phyloP scores from a whole-genome alignment of 176 grass and related monocot species.

The Eragrostis nindensis region DNA sequence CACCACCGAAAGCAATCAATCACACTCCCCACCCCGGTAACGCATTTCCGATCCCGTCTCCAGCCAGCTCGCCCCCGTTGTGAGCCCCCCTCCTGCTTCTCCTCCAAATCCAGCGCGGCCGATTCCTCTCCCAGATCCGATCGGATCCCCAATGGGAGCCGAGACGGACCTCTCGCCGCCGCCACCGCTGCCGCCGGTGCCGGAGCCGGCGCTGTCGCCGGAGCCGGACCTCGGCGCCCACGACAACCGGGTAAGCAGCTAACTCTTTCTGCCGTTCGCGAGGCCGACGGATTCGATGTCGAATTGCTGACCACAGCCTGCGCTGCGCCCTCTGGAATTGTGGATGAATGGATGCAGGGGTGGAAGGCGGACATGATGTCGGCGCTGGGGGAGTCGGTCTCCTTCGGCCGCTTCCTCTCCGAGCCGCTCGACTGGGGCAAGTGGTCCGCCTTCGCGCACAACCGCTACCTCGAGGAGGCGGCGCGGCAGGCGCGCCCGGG shows the following conservation, averaged over 20 bases:
- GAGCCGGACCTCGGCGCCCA: slow-evolving; percentile 12
- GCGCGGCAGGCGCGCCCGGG: slow-evolving; percentile 60
- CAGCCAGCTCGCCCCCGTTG: not conserved
- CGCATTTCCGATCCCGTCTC: not conserved
- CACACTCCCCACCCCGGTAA: not conserved
- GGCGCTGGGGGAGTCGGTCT: slow-evolving; percentile 72
- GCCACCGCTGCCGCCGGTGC: slow-evolving; percentile 23
- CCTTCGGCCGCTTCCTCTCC: slow-evolving; percentile 74
- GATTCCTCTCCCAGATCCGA: not conserved
- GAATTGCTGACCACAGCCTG: no score
- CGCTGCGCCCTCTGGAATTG: no score
- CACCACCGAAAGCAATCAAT: not conserved
- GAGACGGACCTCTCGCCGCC: slow-evolving; percentile 13
- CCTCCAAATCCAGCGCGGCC: slow-evolving; percentile 5
- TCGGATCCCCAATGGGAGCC: slow-evolving; percentile 20
- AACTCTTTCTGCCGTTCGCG: no score
- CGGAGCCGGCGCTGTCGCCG: slow-evolving; percentile 24
- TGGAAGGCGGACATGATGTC: slow-evolving; percentile 61
- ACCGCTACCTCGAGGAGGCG: slow-evolving; percentile 74
- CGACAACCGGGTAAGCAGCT: slow-evolving; percentile 15
- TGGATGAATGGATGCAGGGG: not conserved
- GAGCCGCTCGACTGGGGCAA: slow-evolving; percentile 82
- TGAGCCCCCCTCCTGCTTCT: not conserved
- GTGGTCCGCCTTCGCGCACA: slow-evolving; percentile 71
- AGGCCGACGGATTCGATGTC: not conserved